Percentiles rank a stretch among this genome's conserved stretches.
Evolutionary conservation across 257 asterid species (phyloP).

Genomic region (Ilex aquifolium): DNA sequence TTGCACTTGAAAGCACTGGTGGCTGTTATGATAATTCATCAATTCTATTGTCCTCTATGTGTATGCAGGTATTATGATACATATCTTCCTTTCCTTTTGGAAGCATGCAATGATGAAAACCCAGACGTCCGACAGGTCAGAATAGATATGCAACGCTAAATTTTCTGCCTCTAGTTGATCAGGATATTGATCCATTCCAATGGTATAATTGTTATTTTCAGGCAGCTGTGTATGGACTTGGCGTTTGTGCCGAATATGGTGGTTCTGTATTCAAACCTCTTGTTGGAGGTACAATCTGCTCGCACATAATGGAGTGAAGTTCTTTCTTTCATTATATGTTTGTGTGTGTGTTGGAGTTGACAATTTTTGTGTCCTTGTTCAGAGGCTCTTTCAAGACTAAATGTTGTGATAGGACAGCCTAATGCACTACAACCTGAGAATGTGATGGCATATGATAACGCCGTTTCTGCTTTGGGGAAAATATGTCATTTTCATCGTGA

Average conservation of each 20-base stretch:
- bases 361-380: constrained; percentile 18
- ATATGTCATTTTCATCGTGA: constrained; percentile 91
- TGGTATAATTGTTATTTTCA: constrained; percentile 25
- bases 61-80: constrained; percentile 77
- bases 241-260: constrained; percentile 92
- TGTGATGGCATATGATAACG: constrained; percentile 96
- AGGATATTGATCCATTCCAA: constrained; percentile 17
- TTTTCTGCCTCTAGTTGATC: neutral
- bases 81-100: constrained; percentile 90
- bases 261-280: constrained; percentile 80
- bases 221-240: constrained; percentile 99
- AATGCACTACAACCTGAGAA: constrained; percentile 60
- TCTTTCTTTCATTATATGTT: neutral
- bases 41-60: constrained; percentile 7
- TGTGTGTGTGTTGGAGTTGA: neutral
- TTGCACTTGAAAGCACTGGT: constrained; percentile 1
- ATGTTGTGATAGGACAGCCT: constrained; percentile 71
- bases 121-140: constrained; percentile 93
- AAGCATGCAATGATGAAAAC: constrained; percentile 92
- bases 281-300: constrained; percentile 60
- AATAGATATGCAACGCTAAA: neutral
- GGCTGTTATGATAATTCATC: constrained; percentile 11
- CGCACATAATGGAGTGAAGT: neutral
- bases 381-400: constrained; percentile 93
- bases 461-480: constrained; percentile 96